Evolutionary conservation across 2,329 filamentous ascomycete species (phyloP), one percentile per base, ranked within the genome.

Genomic region (Hymenotorrendiella dingleyae): DNA sequence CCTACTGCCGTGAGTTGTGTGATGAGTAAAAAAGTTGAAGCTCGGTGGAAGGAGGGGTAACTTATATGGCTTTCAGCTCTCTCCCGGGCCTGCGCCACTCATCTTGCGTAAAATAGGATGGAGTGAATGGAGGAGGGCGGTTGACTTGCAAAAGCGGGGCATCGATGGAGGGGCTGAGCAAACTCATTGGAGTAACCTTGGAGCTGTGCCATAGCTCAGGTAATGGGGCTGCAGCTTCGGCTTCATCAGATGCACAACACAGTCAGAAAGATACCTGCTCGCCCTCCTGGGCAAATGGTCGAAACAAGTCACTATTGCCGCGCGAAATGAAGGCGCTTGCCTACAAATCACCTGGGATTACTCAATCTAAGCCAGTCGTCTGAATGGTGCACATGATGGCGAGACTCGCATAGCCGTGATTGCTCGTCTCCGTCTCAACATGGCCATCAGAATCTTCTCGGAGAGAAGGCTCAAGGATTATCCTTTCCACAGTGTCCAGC

Each of bases 41-140:
- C 7, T 17, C 35, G 24, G 27, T 19, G 23, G 35, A 37, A 37
- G 35, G 35, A 37, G 35, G 35, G 35, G 35, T 37, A 37, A 23
- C 21, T 34, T 34, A 34, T 34, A 34, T 34, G 17, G 12, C 19
- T 21, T 17, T 1, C 11, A 4, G 17, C 12, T 21, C n/a, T 17
- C 32, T 34, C 20, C 32, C 19, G 19, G 19, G 22, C 32, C 19
- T n/a, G 19, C 22, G 32, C n/a, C 22, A 22, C 32, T n/a, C 19
- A 34, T 21, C 22, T 16, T 16, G 28, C n/a, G 14, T 14, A 4
- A 8, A 20, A 16, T 9, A 5, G 9, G 30, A 10, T n/a, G 7
- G 14, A 21, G 19, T 34, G 32, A 34, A 34, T 34, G 30, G 30
- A 20, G 22, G 20, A 21, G 28, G 17, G 16, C 14, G 12, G 32